A percentile compares a stretch with the other conserved stretches of the same genome.
phyloP scores from a whole-genome alignment of 345 rosid genomes.

The Aquilaria yunnanensis region DNA sequence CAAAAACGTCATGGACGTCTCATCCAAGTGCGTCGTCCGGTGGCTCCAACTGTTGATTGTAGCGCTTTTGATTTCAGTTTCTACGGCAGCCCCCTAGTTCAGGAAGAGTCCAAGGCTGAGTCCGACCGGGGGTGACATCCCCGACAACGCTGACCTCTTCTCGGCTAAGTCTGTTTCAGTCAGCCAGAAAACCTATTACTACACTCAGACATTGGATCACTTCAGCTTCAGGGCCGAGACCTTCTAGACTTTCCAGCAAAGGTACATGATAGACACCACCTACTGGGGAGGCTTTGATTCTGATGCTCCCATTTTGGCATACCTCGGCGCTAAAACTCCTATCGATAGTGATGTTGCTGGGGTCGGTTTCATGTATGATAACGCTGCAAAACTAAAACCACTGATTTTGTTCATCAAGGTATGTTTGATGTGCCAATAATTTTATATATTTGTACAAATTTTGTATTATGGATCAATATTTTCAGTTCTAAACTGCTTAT shows the following conservation, averaged over 20 bases:
- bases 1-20: too few relatives aligned
- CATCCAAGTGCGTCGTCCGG: too few relatives aligned
- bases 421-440: neutral
- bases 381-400: constrained; percentile 25
- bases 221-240: constrained; percentile 41
- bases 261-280: constrained; percentile 28
- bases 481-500: neutral
- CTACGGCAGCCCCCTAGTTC: too few relatives aligned
- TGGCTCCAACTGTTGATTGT: too few relatives aligned
- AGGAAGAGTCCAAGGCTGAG: constrained; percentile 28
- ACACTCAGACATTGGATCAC: constrained; percentile 44
- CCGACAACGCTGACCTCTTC: neutral
- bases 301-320: constrained; percentile 31
- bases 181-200: constrained; percentile 25
- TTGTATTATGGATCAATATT: too few relatives aligned
- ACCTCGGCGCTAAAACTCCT: constrained; percentile 29
- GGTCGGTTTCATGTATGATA: constrained; percentile 28
- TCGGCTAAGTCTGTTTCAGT: constrained; percentile 5
- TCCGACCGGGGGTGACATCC: constrained; percentile 14
- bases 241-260: constrained; percentile 27
- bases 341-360: neutral
- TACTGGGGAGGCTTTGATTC: constrained; percentile 34
- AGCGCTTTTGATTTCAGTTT: too few relatives aligned
- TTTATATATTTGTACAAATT: too few relatives aligned
- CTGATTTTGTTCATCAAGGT: constrained; percentile 37